Evolutionary conservation across 441 rosid species (phyloP).

Genomic region (Populus hybrid): DNA sequence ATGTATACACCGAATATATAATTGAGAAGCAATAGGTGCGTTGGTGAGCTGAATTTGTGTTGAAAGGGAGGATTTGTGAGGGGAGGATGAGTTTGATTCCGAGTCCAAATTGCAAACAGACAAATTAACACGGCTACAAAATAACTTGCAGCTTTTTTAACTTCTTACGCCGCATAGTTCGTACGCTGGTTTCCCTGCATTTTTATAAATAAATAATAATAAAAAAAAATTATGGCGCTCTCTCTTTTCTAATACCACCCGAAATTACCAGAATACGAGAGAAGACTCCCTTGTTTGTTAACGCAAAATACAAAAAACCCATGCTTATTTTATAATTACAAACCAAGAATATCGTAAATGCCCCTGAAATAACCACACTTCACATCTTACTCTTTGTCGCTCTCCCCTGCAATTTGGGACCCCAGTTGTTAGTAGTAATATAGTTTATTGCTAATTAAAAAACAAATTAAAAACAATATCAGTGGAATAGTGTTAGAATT

Average conservation of each 20-base stretch:
- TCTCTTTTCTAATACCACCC: background rate
- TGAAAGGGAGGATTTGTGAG: background rate
- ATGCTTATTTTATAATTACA: background rate
- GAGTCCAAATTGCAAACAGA: conserved; percentile 37
- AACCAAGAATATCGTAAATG: background rate
- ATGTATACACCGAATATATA: background rate
- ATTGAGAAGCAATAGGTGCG: conserved; percentile 3
- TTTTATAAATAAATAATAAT: no score
- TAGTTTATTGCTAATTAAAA: no score
- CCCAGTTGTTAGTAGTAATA: no score
- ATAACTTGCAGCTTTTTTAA: conserved; percentile 23
- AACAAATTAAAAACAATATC: no score
- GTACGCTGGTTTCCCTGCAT: conserved; percentile 34
- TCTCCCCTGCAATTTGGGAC: no score
- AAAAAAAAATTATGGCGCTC: background rate
- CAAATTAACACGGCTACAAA: conserved; percentile 25
- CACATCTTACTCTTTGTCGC: no score
- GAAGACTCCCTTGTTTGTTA: background rate
- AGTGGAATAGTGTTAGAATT: no score
- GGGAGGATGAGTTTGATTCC: conserved; percentile 34
- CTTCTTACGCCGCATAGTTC: conserved; percentile 45
- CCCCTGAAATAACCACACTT: background rate
- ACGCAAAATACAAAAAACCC: conserved; percentile 1
- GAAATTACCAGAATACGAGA: conserved; percentile 18
- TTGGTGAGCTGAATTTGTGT: conserved; percentile 18